A percentile compares a stretch with the other conserved stretches of the same genome.
Evolutionary conservation across 2,329 filamentous ascomycete genomes (phyloP).

Genomic region (Pleoardoris graminearum): DNA sequence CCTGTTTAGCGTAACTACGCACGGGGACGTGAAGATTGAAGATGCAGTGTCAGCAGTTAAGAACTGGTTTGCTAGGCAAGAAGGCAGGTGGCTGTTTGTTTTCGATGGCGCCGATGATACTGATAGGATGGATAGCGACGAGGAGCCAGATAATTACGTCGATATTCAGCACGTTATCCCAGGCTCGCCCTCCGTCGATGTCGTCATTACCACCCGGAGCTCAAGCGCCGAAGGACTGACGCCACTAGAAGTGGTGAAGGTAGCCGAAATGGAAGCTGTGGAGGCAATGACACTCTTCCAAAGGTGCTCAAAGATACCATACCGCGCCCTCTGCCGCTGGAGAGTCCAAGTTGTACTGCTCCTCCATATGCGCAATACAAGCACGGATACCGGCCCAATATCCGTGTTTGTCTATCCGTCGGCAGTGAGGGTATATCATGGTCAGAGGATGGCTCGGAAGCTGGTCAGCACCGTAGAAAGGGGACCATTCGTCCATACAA

Average conservation of each 20-base stretch:
- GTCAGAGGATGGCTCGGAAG: too few relatives aligned
- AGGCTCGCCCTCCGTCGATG: conserved; percentile 10
- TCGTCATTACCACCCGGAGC: conserved; percentile 21
- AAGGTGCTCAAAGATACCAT: too few relatives aligned
- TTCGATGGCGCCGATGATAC: conserved; percentile 25
- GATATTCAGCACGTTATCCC: conserved; percentile 23
- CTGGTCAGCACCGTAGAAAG: too few relatives aligned
- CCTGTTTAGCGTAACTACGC: conserved; percentile 11
- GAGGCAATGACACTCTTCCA: conserved; percentile 19
- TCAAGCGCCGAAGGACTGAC: conserved; percentile 15
- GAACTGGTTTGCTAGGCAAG: conserved; percentile 16
- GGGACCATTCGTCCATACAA: too few relatives aligned
- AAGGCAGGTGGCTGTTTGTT: conserved; percentile 20
- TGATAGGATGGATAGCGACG: too few relatives aligned
- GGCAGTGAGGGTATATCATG: too few relatives aligned
- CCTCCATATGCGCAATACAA: too few relatives aligned
- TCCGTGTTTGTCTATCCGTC: too few relatives aligned
- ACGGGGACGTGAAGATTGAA: conserved; percentile 12
- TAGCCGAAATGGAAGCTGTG: conserved; percentile 18
- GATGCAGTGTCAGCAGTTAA: conserved; percentile 23
- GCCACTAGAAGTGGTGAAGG: conserved; percentile 17
- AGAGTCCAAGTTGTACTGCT: too few relatives aligned
- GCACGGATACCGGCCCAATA: too few relatives aligned
- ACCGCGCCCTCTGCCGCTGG: too few relatives aligned
- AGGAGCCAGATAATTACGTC: conserved; percentile 10